These are phyloP conservation scores for Pycnococcus provasolii DNA, from an alignment of 139 green algal genomes.

Conservation along the genomic window DNA sequence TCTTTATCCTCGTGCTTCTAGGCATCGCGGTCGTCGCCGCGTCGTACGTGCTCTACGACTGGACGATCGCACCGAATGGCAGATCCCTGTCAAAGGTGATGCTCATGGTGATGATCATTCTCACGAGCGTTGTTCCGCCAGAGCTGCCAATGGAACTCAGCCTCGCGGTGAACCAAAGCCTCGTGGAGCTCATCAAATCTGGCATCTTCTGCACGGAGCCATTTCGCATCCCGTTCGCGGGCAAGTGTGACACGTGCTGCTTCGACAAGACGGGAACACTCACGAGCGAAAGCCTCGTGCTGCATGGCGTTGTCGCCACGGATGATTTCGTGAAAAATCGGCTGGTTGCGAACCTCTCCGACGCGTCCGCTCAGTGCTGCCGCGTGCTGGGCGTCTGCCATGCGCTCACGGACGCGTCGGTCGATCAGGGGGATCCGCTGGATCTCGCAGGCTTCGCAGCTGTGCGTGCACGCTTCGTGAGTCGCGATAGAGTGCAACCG, in stretches of 20 bases:
- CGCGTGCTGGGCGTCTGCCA: conserved; percentile 49
- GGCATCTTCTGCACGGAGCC: conserved; percentile 94
- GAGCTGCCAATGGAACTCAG: conserved; percentile 98
- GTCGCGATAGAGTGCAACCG: too few relatives aligned
- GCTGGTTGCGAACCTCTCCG: conserved; percentile 2
- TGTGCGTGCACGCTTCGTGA: too few relatives aligned
- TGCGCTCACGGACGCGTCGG: not conserved
- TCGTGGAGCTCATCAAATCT: conserved; percentile 49
- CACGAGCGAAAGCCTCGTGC: conserved; percentile 80
- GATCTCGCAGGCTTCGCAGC: too few relatives aligned
- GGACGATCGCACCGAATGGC: conserved; percentile 35
- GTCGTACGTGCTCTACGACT: conserved; percentile 62
- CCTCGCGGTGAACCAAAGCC: conserved; percentile 75
- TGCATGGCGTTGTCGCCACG: conserved; percentile 47
- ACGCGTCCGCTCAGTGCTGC: not conserved
- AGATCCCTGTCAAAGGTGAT: conserved; percentile 93
- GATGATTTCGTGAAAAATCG: not conserved
- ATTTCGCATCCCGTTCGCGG: conserved; percentile 89
- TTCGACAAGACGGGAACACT: conserved; percentile 99
- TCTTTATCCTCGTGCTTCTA: conserved; percentile 98
- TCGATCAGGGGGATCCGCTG: too few relatives aligned
- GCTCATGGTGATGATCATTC: conserved; percentile 95
- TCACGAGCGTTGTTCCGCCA: conserved; percentile 87
- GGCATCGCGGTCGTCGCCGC: conserved; percentile 80
- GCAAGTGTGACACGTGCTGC: conserved; percentile 91